Base-by-base conservation (phyloP, 2,329 filamentous ascomycete genomes). In the Geosmithia putterillii region DNA sequence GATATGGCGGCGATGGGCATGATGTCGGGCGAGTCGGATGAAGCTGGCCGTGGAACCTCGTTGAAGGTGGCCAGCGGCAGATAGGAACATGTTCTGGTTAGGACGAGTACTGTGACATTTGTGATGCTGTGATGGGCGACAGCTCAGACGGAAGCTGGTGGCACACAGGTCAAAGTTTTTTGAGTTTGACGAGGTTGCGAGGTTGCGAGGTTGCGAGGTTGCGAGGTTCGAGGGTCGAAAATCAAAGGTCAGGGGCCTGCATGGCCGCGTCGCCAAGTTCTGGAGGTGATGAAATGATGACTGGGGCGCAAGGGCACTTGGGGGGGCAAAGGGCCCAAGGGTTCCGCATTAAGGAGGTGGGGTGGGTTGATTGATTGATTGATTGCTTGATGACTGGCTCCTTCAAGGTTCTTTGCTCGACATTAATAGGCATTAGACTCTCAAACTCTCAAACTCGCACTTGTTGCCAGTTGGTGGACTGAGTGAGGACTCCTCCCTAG, bases 11-110 rank as follows among this genome's bases (percentile, higher is more conserved):
- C 54, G 57, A 47, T 63, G 64, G 43, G 67, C 63, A 43, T 65
- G 64, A 51, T 69, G 66, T 52, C 58, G 73, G 58, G 64, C 73
- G 47, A 75, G 62, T 48, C 67, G 70, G 50, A 71, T 60, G 58
- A 75, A 71, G 60, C 63, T 63, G 49, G 67, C 60, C 38, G 62
- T 62, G 43, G 65, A 55, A 49, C 60, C 60, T 56, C 61, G 63
- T 56, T 59, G 57, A 50, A 67, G 48, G 46, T 56, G 63, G 48
- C 63, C 58, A 55, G 54, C 52, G 44, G 51, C 50, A 44, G 53
- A 49, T 46, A 48, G 44, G 39, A 63, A 55, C 51, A 59, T 57
- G 47, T 48, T 54, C 51, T 60, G 50, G 48, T 48, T 23, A 40
- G 35, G 40, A 45, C 46, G 47, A 44, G 43, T 38, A 42, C 44